Evolutionary conservation across 169 alveolate genomes (phyloP).

Genomic region (Neospora caninum): DNA sequence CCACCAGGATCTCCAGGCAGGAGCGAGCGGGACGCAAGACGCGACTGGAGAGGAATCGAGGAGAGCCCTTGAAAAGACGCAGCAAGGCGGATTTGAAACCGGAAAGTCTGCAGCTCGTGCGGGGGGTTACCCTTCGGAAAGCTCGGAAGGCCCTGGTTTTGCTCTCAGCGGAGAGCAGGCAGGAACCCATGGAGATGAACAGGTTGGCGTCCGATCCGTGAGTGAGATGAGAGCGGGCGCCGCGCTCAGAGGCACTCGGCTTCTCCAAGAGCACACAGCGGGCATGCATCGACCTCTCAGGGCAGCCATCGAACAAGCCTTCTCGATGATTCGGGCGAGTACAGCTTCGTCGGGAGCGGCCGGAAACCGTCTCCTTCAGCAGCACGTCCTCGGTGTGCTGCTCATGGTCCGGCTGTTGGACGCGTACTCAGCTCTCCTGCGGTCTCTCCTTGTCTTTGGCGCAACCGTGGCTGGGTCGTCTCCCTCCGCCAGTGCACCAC

Average conservation of each 20-base stretch:
- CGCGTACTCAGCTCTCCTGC: neutral
- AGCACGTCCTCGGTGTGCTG: neutral
- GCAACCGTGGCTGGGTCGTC: neutral
- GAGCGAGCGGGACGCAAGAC: too few relatives aligned
- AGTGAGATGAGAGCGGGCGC: too few relatives aligned
- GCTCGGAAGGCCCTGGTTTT: too few relatives aligned
- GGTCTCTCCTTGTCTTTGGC: neutral
- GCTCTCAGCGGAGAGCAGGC: too few relatives aligned
- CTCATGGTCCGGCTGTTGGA: constrained; percentile 4
- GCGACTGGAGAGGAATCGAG: too few relatives aligned
- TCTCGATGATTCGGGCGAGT: neutral
- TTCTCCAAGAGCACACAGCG: neutral
- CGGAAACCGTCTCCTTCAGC: neutral
- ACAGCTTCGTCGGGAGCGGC: neutral
- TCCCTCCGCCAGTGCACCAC: neutral
- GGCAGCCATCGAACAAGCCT: neutral
- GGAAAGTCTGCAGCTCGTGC: too few relatives aligned
- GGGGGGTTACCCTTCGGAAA: too few relatives aligned
- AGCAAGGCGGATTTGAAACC: too few relatives aligned
- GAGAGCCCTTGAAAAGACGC: too few relatives aligned
- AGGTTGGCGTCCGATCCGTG: too few relatives aligned
- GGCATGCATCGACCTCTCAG: neutral
- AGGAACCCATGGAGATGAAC: too few relatives aligned
- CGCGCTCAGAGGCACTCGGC: neutral
- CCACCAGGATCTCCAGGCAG: too few relatives aligned